Evolutionary conservation across 2,329 filamentous ascomycete genomes (phyloP), one percentile per base, ranked within the genome.

Genomic region (Clonostachys byssicola): DNA sequence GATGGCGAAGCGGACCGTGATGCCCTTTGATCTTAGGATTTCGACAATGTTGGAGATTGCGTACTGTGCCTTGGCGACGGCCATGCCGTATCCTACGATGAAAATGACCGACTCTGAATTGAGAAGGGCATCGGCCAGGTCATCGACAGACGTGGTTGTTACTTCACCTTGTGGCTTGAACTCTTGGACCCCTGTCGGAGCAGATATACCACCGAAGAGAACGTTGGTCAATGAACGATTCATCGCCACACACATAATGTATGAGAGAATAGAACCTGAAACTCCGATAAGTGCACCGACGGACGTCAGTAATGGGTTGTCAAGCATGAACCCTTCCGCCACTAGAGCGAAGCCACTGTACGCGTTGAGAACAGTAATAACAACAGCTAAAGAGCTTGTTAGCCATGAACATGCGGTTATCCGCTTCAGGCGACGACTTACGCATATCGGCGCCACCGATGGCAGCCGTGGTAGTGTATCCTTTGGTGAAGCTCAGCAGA

Each of bases 391-490:
- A 30, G n/a, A n/a, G 34, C n/a, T 30, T 18, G 40, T 42, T 42
- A 42, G 40, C 18, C 8, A 8, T 10, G 17, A 12, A 10, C 23
- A 30, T n/a, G 38, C 1, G 10, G 10, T 20, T 20, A 10, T 13
- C 16, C 10, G 16, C 6, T 17, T 6, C 14, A 30, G 33, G 40
- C 12, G n/a, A 14, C 6, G 17, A 63, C 61, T 59, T 69, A 67
- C 81, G 90, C 90, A 95, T 95, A 60, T 96, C 91, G 12, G 90
- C 90, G n/a, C 90, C 91, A 18, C 91, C 91, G 58, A 96, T 95
- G 1, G 89, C 89, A 3, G 90, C 80, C 0, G 91, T 95, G 0
- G 90, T 95, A 0, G 90, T 95, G 60, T 83, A 95, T 8, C 91
- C 91, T 63, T 95, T 92, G 51, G 87, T 70, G 64, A 95, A 95